Base-by-base conservation (phyloP, 2,329 filamentous ascomycete species). In the Diaporthe aspalathi region DNA sequence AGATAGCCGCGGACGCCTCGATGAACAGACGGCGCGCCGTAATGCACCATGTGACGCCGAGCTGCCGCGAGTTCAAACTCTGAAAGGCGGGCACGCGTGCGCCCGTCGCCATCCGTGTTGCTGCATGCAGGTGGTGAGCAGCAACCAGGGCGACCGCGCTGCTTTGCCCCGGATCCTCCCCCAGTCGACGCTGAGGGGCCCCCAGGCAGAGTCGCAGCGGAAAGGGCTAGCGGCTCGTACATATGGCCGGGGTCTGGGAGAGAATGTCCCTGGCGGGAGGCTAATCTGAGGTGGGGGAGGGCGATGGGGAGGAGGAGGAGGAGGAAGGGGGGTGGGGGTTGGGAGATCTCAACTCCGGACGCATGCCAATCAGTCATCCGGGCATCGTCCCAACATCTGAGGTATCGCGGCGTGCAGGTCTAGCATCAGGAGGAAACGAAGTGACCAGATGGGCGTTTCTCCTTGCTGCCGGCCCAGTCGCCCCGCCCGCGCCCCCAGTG, bases 1-100 rank as follows among this genome's bases (percentile, higher is more conserved):
- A 57, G 66, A 68, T 68, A 57, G 66, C 66, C 66, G 66, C 52
- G 38, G 52, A 38, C 29, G 50, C 52, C 29, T 49, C n/a, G 43
- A 56, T 27, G n/a, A 54, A 16, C 40, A 68, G 20, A 53, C 24
- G n/a, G 27, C 32, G 32, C 65, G 52, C 40, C 52, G 43, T 49
- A 56, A 45, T 63, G 60, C 60, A 65, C 45, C 29, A 49, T 68
- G 52, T 68, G 52, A 57, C 66, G 45, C 40, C 14, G 22, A n/a
- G n/a, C 40, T 57, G 66, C 66, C 57, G 66, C 52, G 66, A 56
- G 52, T 38, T 50, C 66, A 50, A 67, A 47, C 45, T 32, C 50
- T 65, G 60, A 32, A 50, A 22, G 45, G 60, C 60, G 60, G 60
- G 60, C 45, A 50, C 60, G 60, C 60, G n/a, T 50, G 20, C 60